Evolutionary conservation across 2,329 filamentous ascomycete species (phyloP), one percentile per base, ranked within the genome.

Genomic region (Chlorencoelia australis): DNA sequence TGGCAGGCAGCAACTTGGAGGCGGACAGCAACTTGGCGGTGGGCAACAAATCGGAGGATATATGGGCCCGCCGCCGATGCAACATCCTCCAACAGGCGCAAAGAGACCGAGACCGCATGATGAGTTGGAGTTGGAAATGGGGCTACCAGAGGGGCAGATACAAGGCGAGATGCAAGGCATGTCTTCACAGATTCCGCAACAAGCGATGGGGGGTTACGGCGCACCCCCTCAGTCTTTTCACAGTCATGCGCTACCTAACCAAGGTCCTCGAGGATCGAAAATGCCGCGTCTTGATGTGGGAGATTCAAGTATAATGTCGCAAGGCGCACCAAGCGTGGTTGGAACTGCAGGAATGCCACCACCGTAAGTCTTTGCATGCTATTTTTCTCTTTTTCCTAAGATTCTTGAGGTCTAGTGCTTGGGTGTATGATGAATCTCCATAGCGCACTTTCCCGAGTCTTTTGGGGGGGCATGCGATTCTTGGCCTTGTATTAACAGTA

Each of bases 261-360:
- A 82, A 44, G 76, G 74, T 8, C 76, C 78, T 15, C 75, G 80
- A 36, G 33, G 33, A 13, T 69, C 71, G 35, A 82, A 83, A 60
- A 68, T 82, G 62, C 69, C 77, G 63, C 67, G 76, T 47, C 67
- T 75, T 52, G 71, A 75, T 51, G 65, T 64, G 13, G 68, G 25
- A 46, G 57, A 56, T 25, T 63, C 58, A 32, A 60, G 54, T 54
- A 63, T 48, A 52, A 55, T 48, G 51, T 61, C 49, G 61, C 75
- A 62, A 65, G 43, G 82, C 7, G 80, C 82, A 20, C 82, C 83
- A n/a, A 91, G 80, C 52, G 79, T 94, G 30, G 85, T 94, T 34
- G 86, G 86, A 27, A 79, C 87, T 55, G 78, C 73, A 28, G 87
- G 87, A 33, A 94, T 94, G 87, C 88, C 88, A 10, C 62, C 72